Evolutionary conservation across 768 basidiomycete species (phyloP), one percentile per base, ranked within the genome.

Genomic region (Panus rudis): DNA sequence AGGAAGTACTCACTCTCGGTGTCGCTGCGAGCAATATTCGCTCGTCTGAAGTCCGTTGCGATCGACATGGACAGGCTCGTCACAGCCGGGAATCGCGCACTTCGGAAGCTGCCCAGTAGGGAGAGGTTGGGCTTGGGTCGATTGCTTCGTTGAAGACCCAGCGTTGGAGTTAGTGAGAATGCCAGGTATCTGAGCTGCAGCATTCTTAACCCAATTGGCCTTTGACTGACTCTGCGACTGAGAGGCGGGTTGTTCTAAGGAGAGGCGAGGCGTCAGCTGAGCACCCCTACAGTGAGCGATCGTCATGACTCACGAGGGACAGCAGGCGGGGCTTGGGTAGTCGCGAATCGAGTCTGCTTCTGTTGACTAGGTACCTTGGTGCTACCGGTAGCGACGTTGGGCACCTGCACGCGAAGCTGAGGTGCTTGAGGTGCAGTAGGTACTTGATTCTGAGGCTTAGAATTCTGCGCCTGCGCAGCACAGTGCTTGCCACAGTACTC

Each of bases 11-110:
- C 52, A 82, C 81, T 83, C 78, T 49, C 79, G 67, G 59, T 81
- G 80, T 42, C 70, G 68, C 60, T 62, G 60, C 4, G 78, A 81
- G 52, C 81, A 82, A 52, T 77, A 82, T 35, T 71, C 69, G 46
- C 74, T 74, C 37, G 65, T 62, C 55, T 65, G 72, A 44, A 63
- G 50, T 14, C 78, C 79, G 52, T 69, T 67, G 47, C 65, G 63
- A 59, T 79, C 74, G 50, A 76, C 65, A 53, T 79, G 72, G 49
- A 72, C 73, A 49, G 70, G 70, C 58, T 81, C 63, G 41, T 69
- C 69, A 57, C 80, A 83, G 43, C 71, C 72, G 51, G 73, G 73
- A 52, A 81, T 69, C 62, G 70, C 66, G 55, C 76, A 78, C 47
- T 66, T n/a, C n/a, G n/a, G n/a, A 64, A 56, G 59, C 46, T 57